Conservation (phyloP, 2,329 filamentous ascomycete genomes). For the Epichloe brachyelytri region DNA sequence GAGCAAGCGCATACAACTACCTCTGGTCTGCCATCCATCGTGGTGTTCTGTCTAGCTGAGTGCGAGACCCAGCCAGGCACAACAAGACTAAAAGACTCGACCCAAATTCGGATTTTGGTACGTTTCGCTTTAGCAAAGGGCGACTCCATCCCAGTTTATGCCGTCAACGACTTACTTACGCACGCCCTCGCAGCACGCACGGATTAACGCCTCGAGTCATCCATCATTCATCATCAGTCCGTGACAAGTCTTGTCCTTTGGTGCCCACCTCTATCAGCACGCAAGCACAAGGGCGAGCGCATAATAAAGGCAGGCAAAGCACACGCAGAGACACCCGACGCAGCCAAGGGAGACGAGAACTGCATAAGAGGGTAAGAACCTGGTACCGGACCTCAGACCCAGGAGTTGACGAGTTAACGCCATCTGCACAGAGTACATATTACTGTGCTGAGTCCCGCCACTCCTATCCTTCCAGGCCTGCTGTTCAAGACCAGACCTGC, state of each 20-base stretch:
- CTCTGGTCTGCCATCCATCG: neutral
- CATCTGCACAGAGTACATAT: conserved; percentile 1
- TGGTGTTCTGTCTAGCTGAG: neutral
- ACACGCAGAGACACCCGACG: too few species aligned
- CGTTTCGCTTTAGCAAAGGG: neutral
- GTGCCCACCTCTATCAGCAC: neutral
- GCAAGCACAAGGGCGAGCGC: neutral
- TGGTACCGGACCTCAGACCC: neutral
- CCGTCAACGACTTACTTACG: neutral
- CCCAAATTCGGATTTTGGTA: neutral
- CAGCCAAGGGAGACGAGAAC: too few species aligned
- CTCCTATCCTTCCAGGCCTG: neutral
- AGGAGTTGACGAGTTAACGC: neutral
- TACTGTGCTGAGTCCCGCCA: neutral
- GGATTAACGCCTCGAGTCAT: neutral
- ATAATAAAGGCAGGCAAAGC: too few species aligned
- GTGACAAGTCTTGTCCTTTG: neutral
- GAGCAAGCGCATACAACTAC: neutral
- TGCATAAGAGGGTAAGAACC: neutral
- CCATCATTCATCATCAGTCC: neutral
- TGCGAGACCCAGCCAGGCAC: neutral
- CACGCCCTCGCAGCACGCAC: neutral
- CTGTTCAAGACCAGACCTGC: conserved; percentile 3
- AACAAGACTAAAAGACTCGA: neutral
- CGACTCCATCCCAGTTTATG: neutral